phyloP scores from a whole-genome alignment of 345 rosid genomes.

The Populus davidiana region DNA sequence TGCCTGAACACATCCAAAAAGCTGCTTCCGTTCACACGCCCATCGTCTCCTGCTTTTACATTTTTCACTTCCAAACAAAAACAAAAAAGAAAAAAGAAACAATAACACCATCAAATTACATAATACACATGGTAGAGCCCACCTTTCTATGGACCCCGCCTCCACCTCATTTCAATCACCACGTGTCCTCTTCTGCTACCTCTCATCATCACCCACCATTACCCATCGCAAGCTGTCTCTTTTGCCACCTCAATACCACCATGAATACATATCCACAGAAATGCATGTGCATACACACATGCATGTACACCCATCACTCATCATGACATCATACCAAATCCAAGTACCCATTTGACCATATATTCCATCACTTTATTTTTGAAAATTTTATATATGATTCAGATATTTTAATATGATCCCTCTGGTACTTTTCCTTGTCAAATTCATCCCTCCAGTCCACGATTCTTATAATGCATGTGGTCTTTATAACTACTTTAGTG shows the following conservation, averaged over 20 bases:
- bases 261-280: not conserved
- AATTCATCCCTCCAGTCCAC: not conserved
- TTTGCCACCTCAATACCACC: not conserved
- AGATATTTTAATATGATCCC: not conserved
- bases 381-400: not conserved
- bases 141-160: not conserved
- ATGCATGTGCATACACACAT: not conserved
- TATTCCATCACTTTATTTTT: not conserved
- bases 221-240: constrained; percentile 19
- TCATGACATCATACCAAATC: not conserved
- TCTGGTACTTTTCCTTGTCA: not conserved
- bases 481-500: no score
- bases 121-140: constrained; percentile 33
- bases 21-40: no score
- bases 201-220: constrained; percentile 14
- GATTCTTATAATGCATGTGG: not conserved
- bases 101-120: not conserved
- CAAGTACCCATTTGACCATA: not conserved
- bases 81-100: not conserved
- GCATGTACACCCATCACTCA: not conserved
- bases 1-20: no score
- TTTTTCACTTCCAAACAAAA: not conserved
- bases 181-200: constrained; percentile 34
- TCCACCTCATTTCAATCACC: not conserved
- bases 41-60: not conserved